Percentiles rank a stretch among this genome's conserved stretches.
phyloP scores from a whole-genome alignment of 441 rosid species.

The Codiaeum variegatum region DNA sequence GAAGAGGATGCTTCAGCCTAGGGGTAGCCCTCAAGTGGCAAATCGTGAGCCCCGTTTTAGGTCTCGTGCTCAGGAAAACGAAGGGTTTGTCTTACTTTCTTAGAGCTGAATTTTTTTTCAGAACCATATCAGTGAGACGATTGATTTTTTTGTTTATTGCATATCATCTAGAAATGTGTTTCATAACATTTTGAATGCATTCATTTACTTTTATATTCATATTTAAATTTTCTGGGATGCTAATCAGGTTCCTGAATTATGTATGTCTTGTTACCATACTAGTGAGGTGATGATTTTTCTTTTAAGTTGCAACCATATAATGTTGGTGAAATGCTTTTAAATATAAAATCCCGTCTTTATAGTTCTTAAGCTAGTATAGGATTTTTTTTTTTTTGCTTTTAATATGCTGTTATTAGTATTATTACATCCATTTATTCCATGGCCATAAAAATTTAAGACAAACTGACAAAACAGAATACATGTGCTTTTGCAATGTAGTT shows the following conservation, averaged over 20 bases:
- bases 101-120: slow-evolving; percentile 19
- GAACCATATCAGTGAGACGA: slow-evolving; percentile 13
- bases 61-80: slow-evolving; percentile 71
- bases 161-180: neutral
- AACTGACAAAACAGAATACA: neutral
- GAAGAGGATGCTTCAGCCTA: slow-evolving; percentile 90
- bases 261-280: neutral
- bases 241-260: neutral
- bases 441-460: neutral
- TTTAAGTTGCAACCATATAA: neutral
- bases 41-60: slow-evolving; percentile 64
- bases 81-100: slow-evolving; percentile 60
- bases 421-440: neutral
- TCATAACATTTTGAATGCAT: neutral
- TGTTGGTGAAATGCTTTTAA: neutral
- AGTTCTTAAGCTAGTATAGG: neutral
- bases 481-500: neutral
- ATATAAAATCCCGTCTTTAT: neutral
- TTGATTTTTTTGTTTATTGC: slow-evolving; percentile 15
- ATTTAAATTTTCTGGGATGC: neutral
- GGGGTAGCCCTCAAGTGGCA: slow-evolving; percentile 82
- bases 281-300: neutral
- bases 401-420: no score
- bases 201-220: neutral
- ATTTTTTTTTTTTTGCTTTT: neutral